Conservation (phyloP, 345 rosid genomes). For the Atalantia buxifolia region DNA sequence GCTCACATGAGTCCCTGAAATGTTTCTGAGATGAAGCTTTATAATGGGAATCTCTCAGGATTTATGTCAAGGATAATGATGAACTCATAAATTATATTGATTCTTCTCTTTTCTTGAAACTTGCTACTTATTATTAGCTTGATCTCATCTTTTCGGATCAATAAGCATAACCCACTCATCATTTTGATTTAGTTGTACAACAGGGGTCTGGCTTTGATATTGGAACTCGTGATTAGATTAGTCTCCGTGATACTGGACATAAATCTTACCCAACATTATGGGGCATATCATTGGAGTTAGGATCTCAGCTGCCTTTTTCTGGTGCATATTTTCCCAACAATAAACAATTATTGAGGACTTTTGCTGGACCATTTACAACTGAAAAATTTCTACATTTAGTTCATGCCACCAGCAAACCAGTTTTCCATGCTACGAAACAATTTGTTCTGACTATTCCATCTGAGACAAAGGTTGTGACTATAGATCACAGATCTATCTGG, state of each 20-base stretch:
- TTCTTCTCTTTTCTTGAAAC: neutral
- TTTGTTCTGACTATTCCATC: slow-evolving; percentile 16
- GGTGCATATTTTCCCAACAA: slow-evolving; percentile 62
- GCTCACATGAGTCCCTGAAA: slow-evolving; percentile 62
- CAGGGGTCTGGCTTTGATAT: slow-evolving; percentile 65
- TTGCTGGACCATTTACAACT: slow-evolving; percentile 48
- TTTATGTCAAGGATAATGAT: neutral
- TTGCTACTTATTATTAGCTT: neutral
- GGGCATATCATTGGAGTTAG: slow-evolving; percentile 59
- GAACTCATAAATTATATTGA: no score
- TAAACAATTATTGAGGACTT: slow-evolving; percentile 34
- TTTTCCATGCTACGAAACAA: slow-evolving; percentile 15
- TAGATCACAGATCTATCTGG: slow-evolving; percentile 67
- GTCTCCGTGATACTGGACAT: slow-evolving; percentile 46
- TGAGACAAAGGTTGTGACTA: slow-evolving; percentile 20
- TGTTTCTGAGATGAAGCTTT: neutral
- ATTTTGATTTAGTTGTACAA: slow-evolving; percentile 21
- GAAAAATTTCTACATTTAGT: slow-evolving; percentile 37
- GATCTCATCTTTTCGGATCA: slow-evolving; percentile 1
- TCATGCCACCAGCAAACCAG: slow-evolving; percentile 31
- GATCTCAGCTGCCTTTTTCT: slow-evolving; percentile 58
- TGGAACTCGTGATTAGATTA: slow-evolving; percentile 54
- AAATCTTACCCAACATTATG: slow-evolving; percentile 62
- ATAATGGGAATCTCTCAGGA: neutral
- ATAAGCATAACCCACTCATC: slow-evolving; percentile 1